phyloP scores from a whole-genome alignment of 192 early-diverging fungal genomes.

The Podila clonocystis region DNA sequence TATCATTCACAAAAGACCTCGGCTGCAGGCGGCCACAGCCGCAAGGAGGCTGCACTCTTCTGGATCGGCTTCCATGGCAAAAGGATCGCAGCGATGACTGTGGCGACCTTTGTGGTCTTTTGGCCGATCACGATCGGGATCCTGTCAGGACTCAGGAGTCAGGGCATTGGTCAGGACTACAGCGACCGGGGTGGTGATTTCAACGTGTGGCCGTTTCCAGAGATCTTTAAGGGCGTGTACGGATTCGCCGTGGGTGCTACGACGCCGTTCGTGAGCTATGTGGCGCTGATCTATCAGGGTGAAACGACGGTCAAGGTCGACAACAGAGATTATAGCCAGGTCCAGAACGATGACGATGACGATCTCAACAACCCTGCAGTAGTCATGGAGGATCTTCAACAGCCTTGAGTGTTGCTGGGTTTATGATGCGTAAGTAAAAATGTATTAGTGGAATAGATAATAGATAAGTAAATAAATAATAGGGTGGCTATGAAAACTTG shows the following conservation, averaged over 20 bases:
- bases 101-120: slow-evolving; percentile 21
- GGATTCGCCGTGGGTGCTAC: slow-evolving; percentile 16
- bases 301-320: slow-evolving; percentile 11
- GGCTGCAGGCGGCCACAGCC: neutral
- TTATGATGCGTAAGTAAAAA: neutral
- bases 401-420: neutral
- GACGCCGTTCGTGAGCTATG: slow-evolving; percentile 26
- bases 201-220: slow-evolving; percentile 22
- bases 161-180: slow-evolving; percentile 13
- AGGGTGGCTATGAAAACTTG: neutral
- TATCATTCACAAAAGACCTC: neutral
- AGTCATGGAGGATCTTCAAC: neutral
- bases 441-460: neutral
- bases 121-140: slow-evolving; percentile 27
- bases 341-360: neutral
- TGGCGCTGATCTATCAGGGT: slow-evolving; percentile 24
- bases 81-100: slow-evolving; percentile 12
- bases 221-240: slow-evolving; percentile 26
- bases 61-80: slow-evolving; percentile 17
- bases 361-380: neutral
- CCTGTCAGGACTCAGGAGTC: neutral
- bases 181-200: slow-evolving; percentile 16
- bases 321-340: neutral
- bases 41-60: slow-evolving; percentile 2
- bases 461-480: neutral